Conservation (phyloP, 768 basidiomycete species). For the Symmetrospora coprosmae region DNA sequence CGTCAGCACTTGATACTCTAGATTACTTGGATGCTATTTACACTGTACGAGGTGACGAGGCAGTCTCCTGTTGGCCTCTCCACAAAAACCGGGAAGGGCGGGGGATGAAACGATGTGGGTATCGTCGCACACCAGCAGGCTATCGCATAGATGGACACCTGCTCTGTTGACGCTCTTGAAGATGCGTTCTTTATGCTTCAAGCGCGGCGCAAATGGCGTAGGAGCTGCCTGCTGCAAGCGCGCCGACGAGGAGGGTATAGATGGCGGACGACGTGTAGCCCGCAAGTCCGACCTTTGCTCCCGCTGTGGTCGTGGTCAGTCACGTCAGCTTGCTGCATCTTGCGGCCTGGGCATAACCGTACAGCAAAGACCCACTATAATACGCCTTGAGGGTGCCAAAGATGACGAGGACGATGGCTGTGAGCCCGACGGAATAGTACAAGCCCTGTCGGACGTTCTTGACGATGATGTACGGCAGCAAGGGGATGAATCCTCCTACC, state of each 20-base stretch:
- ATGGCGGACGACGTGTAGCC: conserved; percentile 74
- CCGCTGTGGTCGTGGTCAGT: conserved; percentile 3
- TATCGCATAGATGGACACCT: too few species aligned
- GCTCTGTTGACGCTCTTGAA: too few species aligned
- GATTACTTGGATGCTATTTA: too few species aligned
- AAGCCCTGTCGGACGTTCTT: conserved; percentile 47
- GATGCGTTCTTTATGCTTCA: too few species aligned
- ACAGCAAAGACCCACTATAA: conserved; percentile 49
- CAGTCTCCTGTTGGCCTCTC: too few species aligned
- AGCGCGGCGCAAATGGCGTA: conserved; percentile 5
- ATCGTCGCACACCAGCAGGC: too few species aligned
- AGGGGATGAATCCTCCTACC: conserved; percentile 79
- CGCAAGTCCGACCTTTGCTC: conserved; percentile 39
- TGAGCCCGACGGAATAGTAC: conserved; percentile 51
- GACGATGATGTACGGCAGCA: conserved; percentile 57
- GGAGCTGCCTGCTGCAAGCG: conserved; percentile 51
- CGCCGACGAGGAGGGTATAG: conserved; percentile 76
- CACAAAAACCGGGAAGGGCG: too few species aligned
- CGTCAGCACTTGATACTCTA: too few species aligned
- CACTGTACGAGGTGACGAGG: too few species aligned
- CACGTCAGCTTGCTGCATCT: not conserved
- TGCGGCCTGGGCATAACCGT: too few species aligned
- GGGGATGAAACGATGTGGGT: too few species aligned
- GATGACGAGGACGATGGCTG: conserved; percentile 67
- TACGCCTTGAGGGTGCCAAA: conserved; percentile 79